Evolutionary conservation across 2,329 filamentous ascomycete genomes (phyloP), one percentile per base, ranked within the genome.

Genomic region (Ophiocordyceps sinensis): DNA sequence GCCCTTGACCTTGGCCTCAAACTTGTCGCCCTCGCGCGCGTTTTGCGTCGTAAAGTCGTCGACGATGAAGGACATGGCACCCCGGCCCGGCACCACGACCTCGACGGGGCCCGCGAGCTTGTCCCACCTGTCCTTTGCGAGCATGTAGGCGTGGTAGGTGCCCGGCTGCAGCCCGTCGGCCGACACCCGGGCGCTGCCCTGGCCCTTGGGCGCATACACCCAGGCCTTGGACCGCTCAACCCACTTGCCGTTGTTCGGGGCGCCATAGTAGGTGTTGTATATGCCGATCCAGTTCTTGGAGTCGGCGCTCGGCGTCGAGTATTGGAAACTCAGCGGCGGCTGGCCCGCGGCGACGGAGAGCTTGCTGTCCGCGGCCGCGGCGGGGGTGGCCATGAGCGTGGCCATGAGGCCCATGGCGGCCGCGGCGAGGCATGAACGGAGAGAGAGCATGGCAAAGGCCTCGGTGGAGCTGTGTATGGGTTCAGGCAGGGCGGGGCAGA

Each of bases 231-330:
- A 57, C 0, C 47, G 44, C 0, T 45, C 46, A n/a, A 50, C 49
- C 14, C 51, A 53, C 34, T 51, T 43, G 26, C 58, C 50, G 15
- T 63, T 49, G 2, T 55, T 51, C 1, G 62, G 61, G 2, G 54
- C 60, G 21, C 60, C 60, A n/a, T 53, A 55, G 1, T 49, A 51
- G 11, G 51, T 45, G 31, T 51, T 43, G 45, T 59, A 65, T 4
- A 65, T 38, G 28, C 57, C 63, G 19, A 65, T 48, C 63, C 63
- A 66, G 45, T 65, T 65, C 14, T 44, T 52, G 3, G 43, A 28
- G 38, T 53, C 44, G 4, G 58, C 44, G 3, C 47, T 36, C 1
- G 47, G 31, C 0, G 59, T 63, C 5, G 51, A 49, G 47, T 64
- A 66, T 10, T 52, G 37, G 41, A 65, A 62, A 0, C 60, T 63